phyloP scores from a whole-genome alignment of 371 early-diverging fungal species.

The Haplosporangium sp. region DNA sequence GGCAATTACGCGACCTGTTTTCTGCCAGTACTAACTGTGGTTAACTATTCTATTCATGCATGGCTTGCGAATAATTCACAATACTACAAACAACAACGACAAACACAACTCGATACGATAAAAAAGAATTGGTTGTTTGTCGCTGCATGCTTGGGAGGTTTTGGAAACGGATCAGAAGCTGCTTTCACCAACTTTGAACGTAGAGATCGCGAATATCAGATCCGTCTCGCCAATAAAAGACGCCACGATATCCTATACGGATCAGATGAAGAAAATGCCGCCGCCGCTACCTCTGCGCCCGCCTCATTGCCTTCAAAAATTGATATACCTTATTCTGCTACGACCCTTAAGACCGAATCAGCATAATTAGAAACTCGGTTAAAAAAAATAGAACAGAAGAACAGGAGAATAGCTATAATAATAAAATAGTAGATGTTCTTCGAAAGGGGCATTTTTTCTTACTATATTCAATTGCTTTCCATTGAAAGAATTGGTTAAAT shows the following conservation, averaged over 20 bases:
- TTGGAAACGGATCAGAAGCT: slow-evolving; percentile 50
- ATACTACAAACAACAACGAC: neutral
- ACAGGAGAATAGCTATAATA: too few species aligned
- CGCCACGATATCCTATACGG: slow-evolving; percentile 49
- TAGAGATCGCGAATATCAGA: slow-evolving; percentile 47
- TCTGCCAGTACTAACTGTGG: too few species aligned
- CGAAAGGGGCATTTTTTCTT: too few species aligned
- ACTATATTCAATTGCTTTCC: too few species aligned
- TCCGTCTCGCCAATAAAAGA: slow-evolving; percentile 36
- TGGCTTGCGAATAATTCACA: too few species aligned
- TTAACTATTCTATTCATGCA: too few species aligned
- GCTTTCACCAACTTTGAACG: slow-evolving; percentile 55
- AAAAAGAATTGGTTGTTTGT: slow-evolving; percentile 39
- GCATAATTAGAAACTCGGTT: too few species aligned
- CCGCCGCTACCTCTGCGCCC: neutral
- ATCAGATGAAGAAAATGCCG: slow-evolving; percentile 5
- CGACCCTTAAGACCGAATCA: too few species aligned
- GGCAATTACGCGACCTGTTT: too few species aligned
- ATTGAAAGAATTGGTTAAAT: too few species aligned
- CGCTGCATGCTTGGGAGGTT: slow-evolving; percentile 46
- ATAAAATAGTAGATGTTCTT: too few species aligned
- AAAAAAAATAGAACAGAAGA: too few species aligned
- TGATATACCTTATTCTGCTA: neutral
- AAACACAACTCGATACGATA: slow-evolving; percentile 2
- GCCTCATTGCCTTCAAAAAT: neutral